A percentile compares a stretch with the other conserved stretches of the same genome.
Evolutionary conservation across 2,329 filamentous ascomycete genomes (phyloP).

Genomic region (Aspergillus niger): DNA sequence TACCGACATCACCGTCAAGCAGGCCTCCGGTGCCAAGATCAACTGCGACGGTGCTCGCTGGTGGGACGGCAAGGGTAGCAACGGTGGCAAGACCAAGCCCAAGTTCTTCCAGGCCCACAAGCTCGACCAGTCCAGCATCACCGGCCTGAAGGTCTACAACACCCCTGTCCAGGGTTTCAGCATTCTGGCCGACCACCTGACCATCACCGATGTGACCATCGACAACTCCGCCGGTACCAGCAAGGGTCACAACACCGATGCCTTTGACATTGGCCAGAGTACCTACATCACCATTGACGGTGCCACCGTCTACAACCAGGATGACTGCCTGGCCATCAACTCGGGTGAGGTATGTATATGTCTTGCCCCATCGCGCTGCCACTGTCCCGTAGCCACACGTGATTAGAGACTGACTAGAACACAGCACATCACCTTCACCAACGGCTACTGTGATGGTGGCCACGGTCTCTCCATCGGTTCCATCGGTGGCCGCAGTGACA

Average conservation of each 20-base stretch:
- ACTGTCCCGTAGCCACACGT: no score
- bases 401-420: neutral
- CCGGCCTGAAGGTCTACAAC: conserved; percentile 34
- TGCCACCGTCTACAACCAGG: conserved; percentile 61
- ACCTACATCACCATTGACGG: conserved; percentile 54
- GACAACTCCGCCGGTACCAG: conserved; percentile 58
- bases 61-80: conserved; percentile 64
- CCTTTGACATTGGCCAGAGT: conserved; percentile 58
- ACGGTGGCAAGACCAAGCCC: conserved; percentile 65
- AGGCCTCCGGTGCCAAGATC: conserved; percentile 50
- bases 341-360: conserved; percentile 43
- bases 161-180: conserved; percentile 42
- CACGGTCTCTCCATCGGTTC: conserved; percentile 39
- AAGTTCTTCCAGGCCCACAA: conserved; percentile 60
- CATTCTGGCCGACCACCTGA: conserved; percentile 52
- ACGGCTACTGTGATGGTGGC: conserved; percentile 45
- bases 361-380: no score
- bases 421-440: conserved; percentile 50
- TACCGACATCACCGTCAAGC: conserved; percentile 54
- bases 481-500: conserved; percentile 53
- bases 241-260: conserved; percentile 60
- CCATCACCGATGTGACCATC: conserved; percentile 55
- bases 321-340: conserved; percentile 63
- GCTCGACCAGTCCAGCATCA: conserved; percentile 34
- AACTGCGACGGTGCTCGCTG: conserved; percentile 59